Conservation (phyloP, 805 yeast genomes). For the Wickerhamomyces bisporus region DNA sequence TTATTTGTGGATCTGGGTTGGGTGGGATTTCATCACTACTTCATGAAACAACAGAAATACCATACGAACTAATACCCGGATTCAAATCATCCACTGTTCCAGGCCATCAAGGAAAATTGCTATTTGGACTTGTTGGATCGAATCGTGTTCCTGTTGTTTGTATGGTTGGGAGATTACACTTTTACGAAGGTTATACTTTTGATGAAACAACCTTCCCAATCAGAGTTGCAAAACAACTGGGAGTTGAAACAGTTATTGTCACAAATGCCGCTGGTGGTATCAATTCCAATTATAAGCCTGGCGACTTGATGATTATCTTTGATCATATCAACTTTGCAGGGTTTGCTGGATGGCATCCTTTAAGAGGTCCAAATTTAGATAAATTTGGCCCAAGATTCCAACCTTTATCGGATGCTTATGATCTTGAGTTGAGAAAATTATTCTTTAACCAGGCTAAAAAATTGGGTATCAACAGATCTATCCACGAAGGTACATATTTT, state of each 20-base stretch:
- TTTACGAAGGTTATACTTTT: slow-evolving; percentile 87
- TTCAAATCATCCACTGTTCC: slow-evolving; percentile 78
- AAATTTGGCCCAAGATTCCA: slow-evolving; percentile 81
- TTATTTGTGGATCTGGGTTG: slow-evolving; percentile 93
- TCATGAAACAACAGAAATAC: slow-evolving; percentile 40
- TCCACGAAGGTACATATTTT: slow-evolving; percentile 84
- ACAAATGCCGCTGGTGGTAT: slow-evolving; percentile 98
- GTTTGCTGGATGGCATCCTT: slow-evolving; percentile 79
- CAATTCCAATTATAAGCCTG: slow-evolving; percentile 60
- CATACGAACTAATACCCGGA: slow-evolving; percentile 72
- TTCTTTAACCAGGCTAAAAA: slow-evolving; percentile 51
- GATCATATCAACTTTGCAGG: slow-evolving; percentile 95
- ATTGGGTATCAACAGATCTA: slow-evolving; percentile 44
- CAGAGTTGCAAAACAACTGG: slow-evolving; percentile 64
- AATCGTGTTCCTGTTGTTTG: slow-evolving; percentile 76
- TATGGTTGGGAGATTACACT: slow-evolving; percentile 91
- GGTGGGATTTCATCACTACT: slow-evolving; percentile 68
- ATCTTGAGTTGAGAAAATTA: slow-evolving; percentile 58
- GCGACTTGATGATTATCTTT: slow-evolving; percentile 84
- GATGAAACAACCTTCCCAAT: slow-evolving; percentile 82
- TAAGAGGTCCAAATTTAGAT: slow-evolving; percentile 81
- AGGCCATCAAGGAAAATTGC: slow-evolving; percentile 82
- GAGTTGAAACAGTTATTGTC: slow-evolving; percentile 58
- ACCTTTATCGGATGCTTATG: slow-evolving; percentile 88
- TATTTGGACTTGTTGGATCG: slow-evolving; percentile 70